These are phyloP conservation scores for Fragaria iinumae DNA, from an alignment of 306 rosid genomes.

Conservation along the genomic window DNA sequence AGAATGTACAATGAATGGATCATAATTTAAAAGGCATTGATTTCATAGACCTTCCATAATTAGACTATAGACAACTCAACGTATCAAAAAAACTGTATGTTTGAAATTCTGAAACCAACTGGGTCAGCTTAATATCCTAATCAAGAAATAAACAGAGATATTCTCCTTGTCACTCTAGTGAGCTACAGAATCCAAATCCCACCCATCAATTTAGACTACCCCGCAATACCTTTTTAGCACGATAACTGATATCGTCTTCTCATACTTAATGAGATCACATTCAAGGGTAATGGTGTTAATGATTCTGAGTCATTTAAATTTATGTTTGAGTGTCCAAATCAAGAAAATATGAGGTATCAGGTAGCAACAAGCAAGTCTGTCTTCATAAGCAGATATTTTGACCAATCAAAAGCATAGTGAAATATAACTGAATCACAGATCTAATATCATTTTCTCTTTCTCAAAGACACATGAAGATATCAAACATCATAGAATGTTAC, in stretches of 20 bases:
- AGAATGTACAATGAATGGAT: not conserved
- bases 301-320: not conserved
- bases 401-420: not conserved
- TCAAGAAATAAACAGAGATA: not conserved
- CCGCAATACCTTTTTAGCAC: not conserved
- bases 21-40: not conserved
- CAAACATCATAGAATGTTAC: slow-evolving; percentile 30
- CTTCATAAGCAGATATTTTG: not conserved
- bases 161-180: not conserved
- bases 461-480: slow-evolving; percentile 1
- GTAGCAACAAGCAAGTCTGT: not conserved
- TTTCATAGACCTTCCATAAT: not conserved
- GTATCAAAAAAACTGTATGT: not conserved
- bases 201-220: not conserved
- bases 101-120: not conserved
- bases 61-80: not conserved
- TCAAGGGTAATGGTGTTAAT: not conserved
- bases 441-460: not conserved
- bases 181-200: not conserved
- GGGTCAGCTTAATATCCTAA: not conserved
- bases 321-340: not conserved
- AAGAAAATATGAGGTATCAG: not conserved
- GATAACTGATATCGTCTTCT: not conserved
- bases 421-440: not conserved
- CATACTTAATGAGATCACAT: not conserved